Percentiles rank a stretch among this genome's conserved stretches.
phyloP scores from a whole-genome alignment of 2,329 filamentous ascomycete genomes.

The Arthrobotrys iridis region DNA sequence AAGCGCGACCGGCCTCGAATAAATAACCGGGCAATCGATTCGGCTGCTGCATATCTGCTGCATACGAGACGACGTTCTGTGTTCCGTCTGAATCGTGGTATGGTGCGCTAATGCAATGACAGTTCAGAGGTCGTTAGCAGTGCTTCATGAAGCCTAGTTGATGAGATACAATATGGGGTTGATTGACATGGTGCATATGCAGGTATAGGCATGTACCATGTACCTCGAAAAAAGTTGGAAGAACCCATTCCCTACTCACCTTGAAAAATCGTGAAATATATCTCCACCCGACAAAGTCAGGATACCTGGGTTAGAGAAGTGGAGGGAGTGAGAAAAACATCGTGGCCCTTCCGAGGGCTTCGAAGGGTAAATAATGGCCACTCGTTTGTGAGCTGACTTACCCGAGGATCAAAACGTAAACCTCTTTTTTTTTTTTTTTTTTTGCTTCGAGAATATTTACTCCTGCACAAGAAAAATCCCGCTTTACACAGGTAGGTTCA shows the following conservation, averaged over 20 bases:
- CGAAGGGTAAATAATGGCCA: constrained; percentile 8
- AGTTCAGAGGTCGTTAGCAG: constrained; percentile 34
- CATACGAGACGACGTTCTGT: constrained; percentile 4
- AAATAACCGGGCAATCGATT: constrained; percentile 35
- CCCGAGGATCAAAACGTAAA: constrained; percentile 8
- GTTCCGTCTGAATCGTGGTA: constrained; percentile 19
- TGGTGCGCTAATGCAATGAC: constrained; percentile 22
- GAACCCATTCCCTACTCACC: constrained; percentile 14
- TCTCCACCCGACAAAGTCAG: constrained; percentile 8
- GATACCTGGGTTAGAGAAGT: not conserved
- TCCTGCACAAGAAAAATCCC: constrained; percentile 21
- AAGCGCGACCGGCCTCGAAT: constrained; percentile 32
- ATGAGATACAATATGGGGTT: constrained; percentile 9
- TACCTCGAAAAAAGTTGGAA: constrained; percentile 28
- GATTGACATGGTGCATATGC: constrained; percentile 14
- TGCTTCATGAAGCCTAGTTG: constrained; percentile 22
- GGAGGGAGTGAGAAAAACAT: constrained; percentile 4
- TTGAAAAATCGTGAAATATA: constrained; percentile 18
- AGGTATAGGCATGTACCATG: constrained; percentile 12
- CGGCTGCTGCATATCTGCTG: constrained; percentile 42
- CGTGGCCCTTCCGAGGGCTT: constrained; percentile 9
- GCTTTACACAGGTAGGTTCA: constrained; percentile 27
- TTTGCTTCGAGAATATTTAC: constrained; percentile 7
- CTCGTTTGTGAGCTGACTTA: constrained; percentile 1
- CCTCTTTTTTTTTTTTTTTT: not conserved